Conservation (phyloP, 2,329 filamentous ascomycete genomes). For the Phoma sp. region DNA sequence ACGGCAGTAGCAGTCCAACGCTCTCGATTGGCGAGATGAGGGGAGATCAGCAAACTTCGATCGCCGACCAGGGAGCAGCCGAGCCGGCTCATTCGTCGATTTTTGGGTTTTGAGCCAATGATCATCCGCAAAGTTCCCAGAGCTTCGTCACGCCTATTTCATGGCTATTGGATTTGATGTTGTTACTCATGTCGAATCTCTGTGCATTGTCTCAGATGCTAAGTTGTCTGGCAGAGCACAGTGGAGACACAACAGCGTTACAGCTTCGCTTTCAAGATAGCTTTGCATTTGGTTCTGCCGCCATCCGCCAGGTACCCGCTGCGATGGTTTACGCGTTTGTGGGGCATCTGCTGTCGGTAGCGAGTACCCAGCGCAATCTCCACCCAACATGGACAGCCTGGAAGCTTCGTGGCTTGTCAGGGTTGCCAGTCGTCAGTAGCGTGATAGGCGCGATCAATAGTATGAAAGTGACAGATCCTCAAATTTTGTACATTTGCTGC, state of each 20-base stretch:
- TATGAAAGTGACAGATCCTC: constrained; percentile 7
- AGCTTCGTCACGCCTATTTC: neutral
- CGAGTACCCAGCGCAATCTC: constrained; percentile 20
- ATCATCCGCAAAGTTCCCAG: constrained; percentile 11
- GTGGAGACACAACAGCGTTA: neutral
- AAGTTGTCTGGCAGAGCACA: neutral
- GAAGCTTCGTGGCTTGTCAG: constrained; percentile 15
- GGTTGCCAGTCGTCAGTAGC: constrained; percentile 9
- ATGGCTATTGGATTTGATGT: neutral
- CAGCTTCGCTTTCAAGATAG: neutral
- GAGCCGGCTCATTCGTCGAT: constrained; percentile 12
- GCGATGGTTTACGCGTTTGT: constrained; percentile 9
- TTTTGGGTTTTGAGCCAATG: constrained; percentile 4
- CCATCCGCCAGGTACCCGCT: constrained; percentile 4
- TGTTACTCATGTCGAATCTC: neutral
- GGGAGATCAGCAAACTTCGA: constrained; percentile 19
- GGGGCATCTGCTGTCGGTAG: constrained; percentile 7
- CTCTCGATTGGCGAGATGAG: constrained; percentile 33
- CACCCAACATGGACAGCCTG: constrained; percentile 14
- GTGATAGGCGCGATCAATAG: neutral
- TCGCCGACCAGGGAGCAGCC: constrained; percentile 19
- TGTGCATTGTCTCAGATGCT: neutral
- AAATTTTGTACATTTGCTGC: neutral
- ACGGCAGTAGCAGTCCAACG: constrained; percentile 12
- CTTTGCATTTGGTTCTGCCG: constrained; percentile 1